Conservation (phyloP, 2,329 filamentous ascomycete species). For the Aureobasidium sp. region DNA sequence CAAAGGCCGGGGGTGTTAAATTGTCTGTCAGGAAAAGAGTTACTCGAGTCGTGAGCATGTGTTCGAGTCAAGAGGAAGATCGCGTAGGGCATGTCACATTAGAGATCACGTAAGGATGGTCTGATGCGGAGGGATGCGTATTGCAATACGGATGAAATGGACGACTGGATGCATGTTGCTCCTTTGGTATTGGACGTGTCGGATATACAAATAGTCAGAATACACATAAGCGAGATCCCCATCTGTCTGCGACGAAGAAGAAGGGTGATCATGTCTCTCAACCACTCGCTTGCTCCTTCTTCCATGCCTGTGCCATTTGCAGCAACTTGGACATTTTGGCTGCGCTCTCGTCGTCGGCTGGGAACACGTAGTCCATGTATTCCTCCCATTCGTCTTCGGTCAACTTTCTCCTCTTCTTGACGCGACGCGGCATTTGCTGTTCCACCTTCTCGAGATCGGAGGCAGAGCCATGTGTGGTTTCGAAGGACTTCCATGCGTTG, state of each 20-base stretch:
- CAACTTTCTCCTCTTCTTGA: slow-evolving; percentile 84
- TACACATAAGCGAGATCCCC: neutral
- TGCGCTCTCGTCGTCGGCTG: slow-evolving; percentile 81
- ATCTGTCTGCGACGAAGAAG: neutral
- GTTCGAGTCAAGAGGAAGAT: neutral
- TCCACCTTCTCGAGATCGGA: slow-evolving; percentile 75
- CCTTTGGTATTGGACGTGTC: neutral
- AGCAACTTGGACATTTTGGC: slow-evolving; percentile 76
- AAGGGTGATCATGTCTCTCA: neutral
- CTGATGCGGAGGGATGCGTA: neutral
- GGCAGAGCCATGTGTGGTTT: slow-evolving; percentile 68
- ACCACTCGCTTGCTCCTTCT: slow-evolving; percentile 46
- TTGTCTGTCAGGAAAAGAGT: too few species aligned
- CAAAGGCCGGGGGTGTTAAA: too few species aligned
- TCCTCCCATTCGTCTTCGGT: slow-evolving; percentile 94
- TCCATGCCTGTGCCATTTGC: slow-evolving; percentile 82
- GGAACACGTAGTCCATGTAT: slow-evolving; percentile 96
- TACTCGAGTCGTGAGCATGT: neutral
- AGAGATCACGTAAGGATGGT: neutral
- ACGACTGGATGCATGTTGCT: neutral
- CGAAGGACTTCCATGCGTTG: slow-evolving; percentile 87
- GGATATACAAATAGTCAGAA: neutral
- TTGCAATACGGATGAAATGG: neutral
- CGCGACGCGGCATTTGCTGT: slow-evolving; percentile 85
- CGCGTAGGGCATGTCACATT: neutral